A percentile compares a stretch with the other conserved stretches of the same genome.
Evolutionary conservation across 805 yeast species (phyloP).

Genomic region (Scheffersomyces ergatensis): DNA sequence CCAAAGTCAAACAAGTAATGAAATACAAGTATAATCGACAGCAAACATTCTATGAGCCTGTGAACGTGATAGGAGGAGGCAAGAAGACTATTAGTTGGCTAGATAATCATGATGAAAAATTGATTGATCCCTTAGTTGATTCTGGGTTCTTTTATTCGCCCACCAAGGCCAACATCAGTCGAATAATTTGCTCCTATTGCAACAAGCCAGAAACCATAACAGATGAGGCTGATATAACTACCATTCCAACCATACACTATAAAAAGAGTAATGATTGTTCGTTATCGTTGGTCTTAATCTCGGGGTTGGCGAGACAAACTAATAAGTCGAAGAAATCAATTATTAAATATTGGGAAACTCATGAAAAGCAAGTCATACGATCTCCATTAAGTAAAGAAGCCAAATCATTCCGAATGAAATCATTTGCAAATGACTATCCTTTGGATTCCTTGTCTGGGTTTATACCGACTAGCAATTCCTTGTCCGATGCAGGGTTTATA

Average conservation of each 20-base stretch:
- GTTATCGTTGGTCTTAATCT: constrained; percentile 11
- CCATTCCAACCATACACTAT: constrained; percentile 4
- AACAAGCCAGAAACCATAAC: constrained; percentile 24
- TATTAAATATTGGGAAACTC: constrained; percentile 12
- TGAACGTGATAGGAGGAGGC: constrained; percentile 9
- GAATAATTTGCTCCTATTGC: constrained; percentile 61
- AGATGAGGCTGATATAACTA: constrained; percentile 1
- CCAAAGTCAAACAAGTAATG: constrained; percentile 5
- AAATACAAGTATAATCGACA: constrained; percentile 20
- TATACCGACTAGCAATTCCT: constrained; percentile 35
- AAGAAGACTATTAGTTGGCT: constrained; percentile 5
- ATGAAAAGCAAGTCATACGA: constrained; percentile 4
- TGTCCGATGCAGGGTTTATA: constrained; percentile 48
- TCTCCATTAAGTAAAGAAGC: constrained; percentile 29
- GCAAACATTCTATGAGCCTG: constrained; percentile 19
- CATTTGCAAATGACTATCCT: constrained; percentile 43
- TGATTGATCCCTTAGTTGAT: constrained; percentile 38
- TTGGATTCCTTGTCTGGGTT: constrained; percentile 39
- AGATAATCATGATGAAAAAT: constrained; percentile 4
- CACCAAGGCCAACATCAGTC: constrained; percentile 41
- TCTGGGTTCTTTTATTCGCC: constrained; percentile 65
- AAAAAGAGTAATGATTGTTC: constrained; percentile 11
- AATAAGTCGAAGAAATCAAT: neutral
- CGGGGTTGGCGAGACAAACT: constrained; percentile 1
- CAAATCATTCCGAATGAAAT: constrained; percentile 27